Evolutionary conservation across 306 rosid species (phyloP).

Genomic region (Fragaria nilgerrensis): DNA sequence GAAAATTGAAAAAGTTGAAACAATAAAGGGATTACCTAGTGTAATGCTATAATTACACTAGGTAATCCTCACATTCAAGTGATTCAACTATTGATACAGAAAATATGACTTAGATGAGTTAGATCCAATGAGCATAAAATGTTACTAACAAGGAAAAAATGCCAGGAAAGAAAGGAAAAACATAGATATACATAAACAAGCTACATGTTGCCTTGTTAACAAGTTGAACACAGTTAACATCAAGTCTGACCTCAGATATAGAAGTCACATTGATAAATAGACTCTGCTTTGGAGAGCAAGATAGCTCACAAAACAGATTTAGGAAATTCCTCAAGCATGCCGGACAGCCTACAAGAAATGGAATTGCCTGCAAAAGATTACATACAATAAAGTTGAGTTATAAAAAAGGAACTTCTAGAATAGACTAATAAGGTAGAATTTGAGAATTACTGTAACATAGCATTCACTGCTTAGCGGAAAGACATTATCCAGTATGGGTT

Average conservation of each 20-base stretch:
- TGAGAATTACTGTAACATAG: too few relatives aligned
- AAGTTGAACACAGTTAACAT: slow-evolving; percentile 10
- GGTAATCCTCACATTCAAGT: slow-evolving; percentile 4
- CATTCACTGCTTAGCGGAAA: neutral
- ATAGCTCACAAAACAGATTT: slow-evolving; percentile 88
- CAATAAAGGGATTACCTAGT: neutral
- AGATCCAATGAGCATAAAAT: slow-evolving; percentile 14
- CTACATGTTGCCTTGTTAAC: neutral
- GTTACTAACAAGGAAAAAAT: slow-evolving; percentile 5
- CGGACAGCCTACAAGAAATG: slow-evolving; percentile 96
- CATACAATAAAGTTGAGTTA: slow-evolving; percentile 5
- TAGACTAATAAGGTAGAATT: neutral
- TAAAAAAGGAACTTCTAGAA: neutral
- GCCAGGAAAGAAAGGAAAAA: neutral
- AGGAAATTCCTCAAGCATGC: slow-evolving; percentile 96
- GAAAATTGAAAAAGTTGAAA: neutral
- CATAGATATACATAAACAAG: neutral
- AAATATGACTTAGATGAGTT: neutral
- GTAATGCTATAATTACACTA: neutral
- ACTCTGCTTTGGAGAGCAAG: slow-evolving; percentile 94
- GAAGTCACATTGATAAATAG: slow-evolving; percentile 85
- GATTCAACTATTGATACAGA: neutral
- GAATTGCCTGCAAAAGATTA: slow-evolving; percentile 72
- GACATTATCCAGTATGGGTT: neutral
- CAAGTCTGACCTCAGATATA: slow-evolving; percentile 58